phyloP scores from a whole-genome alignment of 2,329 filamentous ascomycete genomes.

The Aspergillus pseudoglaucus region DNA sequence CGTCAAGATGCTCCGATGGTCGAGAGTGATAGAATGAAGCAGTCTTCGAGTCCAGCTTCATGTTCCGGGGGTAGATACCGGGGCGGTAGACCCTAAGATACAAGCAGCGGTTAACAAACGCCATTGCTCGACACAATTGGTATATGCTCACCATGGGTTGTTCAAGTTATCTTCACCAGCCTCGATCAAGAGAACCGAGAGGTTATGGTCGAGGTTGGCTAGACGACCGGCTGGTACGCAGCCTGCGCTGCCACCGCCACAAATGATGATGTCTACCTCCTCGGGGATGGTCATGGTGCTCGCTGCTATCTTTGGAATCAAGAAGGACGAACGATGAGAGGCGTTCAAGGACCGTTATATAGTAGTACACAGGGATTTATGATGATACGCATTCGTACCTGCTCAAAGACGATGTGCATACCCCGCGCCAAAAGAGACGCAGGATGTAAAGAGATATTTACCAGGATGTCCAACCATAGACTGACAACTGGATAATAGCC shows the following conservation, averaged over 20 bases:
- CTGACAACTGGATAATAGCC: not conserved
- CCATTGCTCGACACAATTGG: not conserved
- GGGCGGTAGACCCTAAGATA: slow-evolving; percentile 60
- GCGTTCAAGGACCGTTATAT: not conserved
- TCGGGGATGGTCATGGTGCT: slow-evolving; percentile 59
- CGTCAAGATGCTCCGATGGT: slow-evolving; percentile 65
- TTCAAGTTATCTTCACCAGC: slow-evolving; percentile 68
- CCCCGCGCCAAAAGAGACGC: not conserved
- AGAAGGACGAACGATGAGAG: not conserved
- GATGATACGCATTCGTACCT: too few species aligned
- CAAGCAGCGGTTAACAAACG: not conserved
- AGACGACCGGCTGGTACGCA: slow-evolving; percentile 43
- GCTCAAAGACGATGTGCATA: too few species aligned
- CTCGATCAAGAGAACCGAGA: slow-evolving; percentile 64
- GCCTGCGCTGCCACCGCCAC: slow-evolving; percentile 61
- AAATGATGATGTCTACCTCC: slow-evolving; percentile 75
- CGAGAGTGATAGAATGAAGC: slow-evolving; percentile 75
- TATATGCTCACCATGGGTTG: slow-evolving; percentile 55
- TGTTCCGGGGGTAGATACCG: slow-evolving; percentile 70
- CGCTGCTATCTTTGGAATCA: not conserved
- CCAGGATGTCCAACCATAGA: not conserved
- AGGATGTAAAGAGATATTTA: not conserved
- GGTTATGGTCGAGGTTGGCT: slow-evolving; percentile 69
- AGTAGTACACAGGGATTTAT: not conserved
- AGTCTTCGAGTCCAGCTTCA: slow-evolving; percentile 74